phyloP scores from a whole-genome alignment of 148 eudicot genomes.

The Amaranthus cruentus region DNA sequence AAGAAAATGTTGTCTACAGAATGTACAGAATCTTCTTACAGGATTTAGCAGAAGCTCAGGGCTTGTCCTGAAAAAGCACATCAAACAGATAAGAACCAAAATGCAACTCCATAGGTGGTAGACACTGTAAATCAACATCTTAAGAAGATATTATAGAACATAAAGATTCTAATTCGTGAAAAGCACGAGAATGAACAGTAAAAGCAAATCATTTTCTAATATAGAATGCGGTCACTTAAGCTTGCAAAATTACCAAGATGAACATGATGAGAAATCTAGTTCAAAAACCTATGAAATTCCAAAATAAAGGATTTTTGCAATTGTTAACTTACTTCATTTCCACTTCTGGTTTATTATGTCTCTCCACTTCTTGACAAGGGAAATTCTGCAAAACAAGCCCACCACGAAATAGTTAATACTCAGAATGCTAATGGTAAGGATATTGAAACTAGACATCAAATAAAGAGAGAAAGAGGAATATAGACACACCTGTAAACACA shows the following conservation, averaged over 20 bases:
- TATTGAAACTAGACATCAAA: conserved; percentile 47
- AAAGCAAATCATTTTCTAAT: neutral
- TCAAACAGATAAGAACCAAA: conserved; percentile 11
- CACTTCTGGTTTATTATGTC: conserved; percentile 97
- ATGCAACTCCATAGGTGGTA: neutral
- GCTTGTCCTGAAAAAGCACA: conserved; percentile 74
- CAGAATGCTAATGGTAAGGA: neutral
- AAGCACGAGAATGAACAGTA: neutral
- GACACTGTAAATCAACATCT: neutral
- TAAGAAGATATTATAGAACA: neutral
- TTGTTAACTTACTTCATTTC: conserved; percentile 65
- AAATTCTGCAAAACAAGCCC: conserved; percentile 62
- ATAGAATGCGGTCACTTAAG: neutral
- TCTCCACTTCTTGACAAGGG: conserved; percentile 99
- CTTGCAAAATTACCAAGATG: neutral
- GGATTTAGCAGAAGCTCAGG: conserved; percentile 94
- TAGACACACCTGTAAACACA: too few species aligned
- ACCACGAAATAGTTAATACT: conserved; percentile 7
- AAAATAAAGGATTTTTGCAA: too few species aligned
- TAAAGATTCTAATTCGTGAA: neutral
- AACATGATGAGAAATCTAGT: neutral
- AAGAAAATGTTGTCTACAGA: conserved; percentile 20
- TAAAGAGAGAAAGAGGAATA: too few species aligned
- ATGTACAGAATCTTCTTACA: conserved; percentile 44
- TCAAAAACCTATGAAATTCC: too few species aligned